Evolutionary conservation across 1,284 basidiomycete genomes (phyloP), one percentile per base, ranked within the genome.

Genomic region (Mrakiaceae sp.): DNA sequence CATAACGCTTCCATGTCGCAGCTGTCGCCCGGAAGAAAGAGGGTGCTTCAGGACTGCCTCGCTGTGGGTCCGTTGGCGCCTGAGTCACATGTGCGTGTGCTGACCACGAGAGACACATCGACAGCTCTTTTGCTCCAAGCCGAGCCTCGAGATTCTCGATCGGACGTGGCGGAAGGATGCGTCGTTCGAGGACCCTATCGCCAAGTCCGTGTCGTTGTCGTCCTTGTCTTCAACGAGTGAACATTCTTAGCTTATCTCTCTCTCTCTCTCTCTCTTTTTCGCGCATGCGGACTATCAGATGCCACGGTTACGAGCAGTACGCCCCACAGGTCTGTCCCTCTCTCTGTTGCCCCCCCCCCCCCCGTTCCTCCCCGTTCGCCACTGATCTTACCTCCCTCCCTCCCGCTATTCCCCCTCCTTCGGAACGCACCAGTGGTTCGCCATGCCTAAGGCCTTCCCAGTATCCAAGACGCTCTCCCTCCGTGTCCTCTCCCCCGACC

Each of bases 141-240:
- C 85, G 1, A 82, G 80, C 0, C 64, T 75, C 27, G 81, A 82
- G 61, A 82, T 86, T 48, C 80, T 87, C 55, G 74, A 81, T 60
- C 76, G 82, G 44, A 77, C 79, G n/a, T 87, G 84, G 83, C 74
- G 75, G 48, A 74, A 75, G 63, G 80, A 84, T 69, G 84, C 85
- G 0, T 75, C 77, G 4, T 85, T 86, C 66, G 84, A 86, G 76
- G 84, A 69, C 44, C 66, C 68, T 9, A 64, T 68, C 16, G 69
- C 61, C 52, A 56, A 67, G 48, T 58, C 27, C 27, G 27, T 27
- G 27, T 27, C 27, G 27, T 27, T 27, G 27, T 27, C 27, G 27
- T 27, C 27, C 27, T 27, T 27, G 27, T 27, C 27, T 27, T 27
- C 27, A 27, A 27, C 27, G 27, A 27, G 27, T 27, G 64, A 43